Percentiles rank a stretch among this genome's conserved stretches.
Evolutionary conservation across 129 eudicot genomes (phyloP).

Genomic region (Scalesia atractyloides): DNA sequence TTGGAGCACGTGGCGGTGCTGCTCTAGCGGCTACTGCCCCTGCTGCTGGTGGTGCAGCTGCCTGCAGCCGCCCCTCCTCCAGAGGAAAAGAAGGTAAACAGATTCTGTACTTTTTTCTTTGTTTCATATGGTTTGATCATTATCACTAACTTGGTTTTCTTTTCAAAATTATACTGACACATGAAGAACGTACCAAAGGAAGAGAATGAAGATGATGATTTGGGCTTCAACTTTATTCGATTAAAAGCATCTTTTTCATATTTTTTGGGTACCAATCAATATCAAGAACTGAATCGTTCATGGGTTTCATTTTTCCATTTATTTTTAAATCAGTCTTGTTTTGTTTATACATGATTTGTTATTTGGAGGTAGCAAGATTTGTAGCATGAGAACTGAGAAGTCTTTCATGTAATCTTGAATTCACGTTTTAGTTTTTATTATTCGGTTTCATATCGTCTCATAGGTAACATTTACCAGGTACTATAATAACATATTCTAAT

Average conservation of each 20-base stretch:
- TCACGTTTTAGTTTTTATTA: too few species aligned
- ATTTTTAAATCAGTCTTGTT: too few species aligned
- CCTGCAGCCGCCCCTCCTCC: constrained; percentile 44
- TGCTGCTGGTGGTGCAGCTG: constrained; percentile 13
- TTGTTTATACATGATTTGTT: too few species aligned
- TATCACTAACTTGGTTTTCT: neutral
- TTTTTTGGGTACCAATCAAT: too few species aligned
- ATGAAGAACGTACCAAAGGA: constrained; percentile 58
- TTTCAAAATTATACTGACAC: neutral
- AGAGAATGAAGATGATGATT: constrained; percentile 58
- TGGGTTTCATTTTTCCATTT: too few species aligned
- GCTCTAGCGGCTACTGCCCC: neutral
- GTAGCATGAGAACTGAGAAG: too few species aligned
- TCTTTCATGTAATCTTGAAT: too few species aligned
- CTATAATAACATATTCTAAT: too few species aligned
- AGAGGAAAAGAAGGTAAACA: constrained; percentile 31
- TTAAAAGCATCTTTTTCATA: constrained; percentile 11
- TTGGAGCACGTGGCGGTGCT: constrained; percentile 24
- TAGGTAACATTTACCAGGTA: too few species aligned
- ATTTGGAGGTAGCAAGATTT: too few species aligned
- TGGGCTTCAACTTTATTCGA: constrained; percentile 51
- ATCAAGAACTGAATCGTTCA: too few species aligned
- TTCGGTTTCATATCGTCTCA: too few species aligned
- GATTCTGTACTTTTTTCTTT: neutral
- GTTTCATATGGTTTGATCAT: neutral